Evolutionary conservation across 768 basidiomycete genomes (phyloP), one percentile per base, ranked within the genome.

Genomic region (Lepiota subincarnata): DNA sequence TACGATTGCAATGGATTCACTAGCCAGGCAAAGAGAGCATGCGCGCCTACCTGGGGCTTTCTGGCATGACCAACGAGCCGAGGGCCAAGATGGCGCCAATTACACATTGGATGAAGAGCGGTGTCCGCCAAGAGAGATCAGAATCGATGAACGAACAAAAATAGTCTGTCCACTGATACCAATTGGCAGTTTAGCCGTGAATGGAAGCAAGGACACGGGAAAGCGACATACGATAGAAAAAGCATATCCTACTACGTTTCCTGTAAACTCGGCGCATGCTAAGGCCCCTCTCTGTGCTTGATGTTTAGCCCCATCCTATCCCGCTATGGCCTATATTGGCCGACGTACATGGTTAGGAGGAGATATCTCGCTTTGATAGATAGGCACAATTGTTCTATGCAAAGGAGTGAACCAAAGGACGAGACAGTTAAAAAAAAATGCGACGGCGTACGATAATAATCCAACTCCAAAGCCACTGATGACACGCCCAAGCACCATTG

Each of bases 191-290:
- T 19, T 24, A n/a, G 12, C 31, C 14, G 7, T 55, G 24, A 46
- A 10, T 44, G 4, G n/a, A 47, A 4, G 34, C 6, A 6, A 19
- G 48, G 20, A 14, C 14, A 3, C 3, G 7, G 56, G 24, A 40
- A 31, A 49, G 24, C 46, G 47, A 19, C 22, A 26, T 43, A 75
- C 88, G 56, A 94, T 89, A 19, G 87, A 91, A 39, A 80, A 77
- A 1, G 90, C 83, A 62, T 95, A 95, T 54, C 93, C 93, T 43
- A 87, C 70, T 58, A 95, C 79, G 61, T 94, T 93, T 55, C 86
- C 86, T 0, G 92, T 93, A 64, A 94, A 95, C 62, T 95, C 92
- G 73, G 92, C 90, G 60, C 90, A 92, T 1, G 91, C 92, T 37
- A 95, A 75, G 22, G 87, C 83, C 37, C 92, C 93, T 62, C 92